Evolutionary conservation across 2,329 filamentous ascomycete species (phyloP).

Genomic region (Raffaelea albimanens): DNA sequence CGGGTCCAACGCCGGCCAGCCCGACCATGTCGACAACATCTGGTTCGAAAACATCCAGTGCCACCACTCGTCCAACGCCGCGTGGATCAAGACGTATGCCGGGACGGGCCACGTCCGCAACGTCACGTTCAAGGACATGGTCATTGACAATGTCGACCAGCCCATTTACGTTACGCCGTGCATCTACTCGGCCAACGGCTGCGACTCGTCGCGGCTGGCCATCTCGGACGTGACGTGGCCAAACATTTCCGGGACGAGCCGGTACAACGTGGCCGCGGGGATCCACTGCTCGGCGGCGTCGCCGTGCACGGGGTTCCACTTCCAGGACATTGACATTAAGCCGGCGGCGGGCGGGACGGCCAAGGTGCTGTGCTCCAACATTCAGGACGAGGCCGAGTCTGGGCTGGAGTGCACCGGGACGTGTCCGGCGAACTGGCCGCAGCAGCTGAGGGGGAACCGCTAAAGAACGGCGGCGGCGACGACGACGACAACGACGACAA

Average conservation of each 20-base stretch:
- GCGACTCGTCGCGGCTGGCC: constrained; percentile 29
- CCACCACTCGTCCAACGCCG: constrained; percentile 28
- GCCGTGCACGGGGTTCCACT: constrained; percentile 33
- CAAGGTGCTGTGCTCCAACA: constrained; percentile 34
- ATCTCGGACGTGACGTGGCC: constrained; percentile 38
- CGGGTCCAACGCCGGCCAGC: constrained; percentile 22
- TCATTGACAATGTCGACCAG: constrained; percentile 32
- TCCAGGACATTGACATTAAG: constrained; percentile 35
- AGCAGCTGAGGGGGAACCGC: constrained; percentile 25
- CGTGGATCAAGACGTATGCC: constrained; percentile 32
- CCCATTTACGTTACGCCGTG: constrained; percentile 38
- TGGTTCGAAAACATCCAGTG: constrained; percentile 27
- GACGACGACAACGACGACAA: no score
- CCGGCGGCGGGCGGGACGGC: constrained; percentile 28
- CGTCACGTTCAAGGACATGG: constrained; percentile 32
- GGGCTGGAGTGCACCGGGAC: constrained; percentile 26
- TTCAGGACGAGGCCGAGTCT: constrained; percentile 23
- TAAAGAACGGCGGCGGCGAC: no score
- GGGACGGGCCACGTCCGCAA: constrained; percentile 31
- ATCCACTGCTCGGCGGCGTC: constrained; percentile 32
- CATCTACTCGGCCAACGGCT: constrained; percentile 30
- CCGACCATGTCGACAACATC: constrained; percentile 27
- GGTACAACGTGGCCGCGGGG: constrained; percentile 37
- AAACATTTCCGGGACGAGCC: constrained; percentile 38
- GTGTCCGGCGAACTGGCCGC: constrained; percentile 26